Percentiles rank a stretch among this genome's conserved stretches.
Evolutionary conservation across 2,329 filamentous ascomycete species (phyloP).

Genomic region (Neopestalotiopsis sp.): DNA sequence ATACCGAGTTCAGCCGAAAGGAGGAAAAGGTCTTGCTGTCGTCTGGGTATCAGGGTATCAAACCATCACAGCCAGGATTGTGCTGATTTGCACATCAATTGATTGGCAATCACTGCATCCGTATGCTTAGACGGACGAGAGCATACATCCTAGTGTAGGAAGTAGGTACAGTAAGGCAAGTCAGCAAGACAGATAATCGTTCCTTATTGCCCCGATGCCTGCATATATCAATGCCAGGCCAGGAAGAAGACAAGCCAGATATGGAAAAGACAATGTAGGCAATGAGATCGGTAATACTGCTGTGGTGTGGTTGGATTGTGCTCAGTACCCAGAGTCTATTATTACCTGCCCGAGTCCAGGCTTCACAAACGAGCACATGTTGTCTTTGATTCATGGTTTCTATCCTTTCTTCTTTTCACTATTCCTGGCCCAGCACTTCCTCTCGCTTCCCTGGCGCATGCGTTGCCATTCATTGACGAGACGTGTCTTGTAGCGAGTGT

Average conservation of each 20-base stretch:
- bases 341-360: neutral
- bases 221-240: neutral
- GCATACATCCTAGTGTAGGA: neutral
- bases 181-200: neutral
- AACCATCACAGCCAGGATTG: neutral
- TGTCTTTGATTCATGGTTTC: neutral
- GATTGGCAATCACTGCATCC: neutral
- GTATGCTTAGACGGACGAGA: neutral
- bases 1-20: slow-evolving; percentile 20
- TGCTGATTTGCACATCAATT: neutral
- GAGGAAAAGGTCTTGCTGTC: neutral
- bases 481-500: neutral
- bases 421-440: neutral
- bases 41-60: neutral
- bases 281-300: neutral
- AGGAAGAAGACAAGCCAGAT: neutral
- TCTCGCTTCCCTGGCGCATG: neutral
- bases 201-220: neutral
- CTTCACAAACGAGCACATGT: neutral
- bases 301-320: neutral
- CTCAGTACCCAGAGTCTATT: neutral
- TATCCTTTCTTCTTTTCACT: neutral
- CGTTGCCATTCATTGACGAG: neutral
- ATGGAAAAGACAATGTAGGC: neutral
- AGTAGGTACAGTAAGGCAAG: neutral